Percentiles rank a stretch among this genome's conserved stretches.
These are phyloP conservation scores for Ophiocordyceps sinensis DNA, from an alignment of 2,329 filamentous ascomycete genomes.

Conservation along the genomic window DNA sequence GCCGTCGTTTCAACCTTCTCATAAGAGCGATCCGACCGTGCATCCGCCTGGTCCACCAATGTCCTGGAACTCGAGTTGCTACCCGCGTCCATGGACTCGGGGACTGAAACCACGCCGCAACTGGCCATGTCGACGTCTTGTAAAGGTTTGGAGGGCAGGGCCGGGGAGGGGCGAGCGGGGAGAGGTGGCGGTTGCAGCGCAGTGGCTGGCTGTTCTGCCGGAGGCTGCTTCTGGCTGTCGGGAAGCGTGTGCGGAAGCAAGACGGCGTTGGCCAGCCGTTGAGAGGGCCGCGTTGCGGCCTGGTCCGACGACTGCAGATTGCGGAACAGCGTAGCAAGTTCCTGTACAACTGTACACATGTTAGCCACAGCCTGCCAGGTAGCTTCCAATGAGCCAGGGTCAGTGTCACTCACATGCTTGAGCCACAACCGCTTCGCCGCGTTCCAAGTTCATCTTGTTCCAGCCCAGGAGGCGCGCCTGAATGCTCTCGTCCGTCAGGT, in stretches of 20 bases:
- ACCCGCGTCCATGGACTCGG: conserved; percentile 20
- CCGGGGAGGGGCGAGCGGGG: conserved; percentile 31
- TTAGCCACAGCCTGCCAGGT: not conserved
- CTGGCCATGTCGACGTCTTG: conserved; percentile 22
- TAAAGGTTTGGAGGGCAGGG: conserved; percentile 13
- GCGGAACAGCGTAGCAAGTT: conserved; percentile 56
- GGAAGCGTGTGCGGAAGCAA: conserved; percentile 38
- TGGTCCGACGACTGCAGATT: conserved; percentile 51
- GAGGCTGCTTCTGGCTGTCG: conserved; percentile 14
- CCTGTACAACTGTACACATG: conserved; percentile 50
- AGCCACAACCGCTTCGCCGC: conserved; percentile 46
- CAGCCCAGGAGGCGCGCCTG: conserved; percentile 62
- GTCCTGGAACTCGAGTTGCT: conserved; percentile 38
- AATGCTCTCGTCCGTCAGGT: conserved; percentile 48
- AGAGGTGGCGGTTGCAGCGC: conserved; percentile 29
- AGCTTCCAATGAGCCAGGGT: rapidly evolving
- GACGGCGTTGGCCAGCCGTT: conserved; percentile 67
- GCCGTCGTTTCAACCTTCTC: conserved; percentile 15
- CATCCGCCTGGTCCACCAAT: conserved; percentile 29
- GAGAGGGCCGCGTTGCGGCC: conserved; percentile 53
- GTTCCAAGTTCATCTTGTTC: conserved; percentile 32
- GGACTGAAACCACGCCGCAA: conserved; percentile 14
- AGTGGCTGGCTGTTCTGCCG: conserved; percentile 7
- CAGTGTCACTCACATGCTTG: conserved; percentile 54
- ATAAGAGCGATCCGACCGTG: conserved; percentile 19